phyloP scores from a whole-genome alignment of 805 yeast species.

The Suhomyces prunicola region DNA sequence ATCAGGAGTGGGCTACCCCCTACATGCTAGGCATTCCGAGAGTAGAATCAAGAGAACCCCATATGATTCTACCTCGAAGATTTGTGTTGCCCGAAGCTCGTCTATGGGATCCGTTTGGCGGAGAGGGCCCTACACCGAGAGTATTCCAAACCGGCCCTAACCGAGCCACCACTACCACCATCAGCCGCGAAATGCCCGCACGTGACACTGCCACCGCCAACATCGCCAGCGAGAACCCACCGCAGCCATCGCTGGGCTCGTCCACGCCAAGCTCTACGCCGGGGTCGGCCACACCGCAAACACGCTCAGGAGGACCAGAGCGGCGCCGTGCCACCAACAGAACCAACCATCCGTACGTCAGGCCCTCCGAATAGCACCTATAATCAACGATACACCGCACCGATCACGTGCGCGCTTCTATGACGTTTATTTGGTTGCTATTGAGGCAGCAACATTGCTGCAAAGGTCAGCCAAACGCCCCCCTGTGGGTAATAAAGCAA shows the following conservation, averaged over 20 bases:
- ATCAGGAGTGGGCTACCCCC: constrained; percentile 33
- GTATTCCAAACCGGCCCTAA: background rate
- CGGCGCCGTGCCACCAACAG: constrained; percentile 4
- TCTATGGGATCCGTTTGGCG: background rate
- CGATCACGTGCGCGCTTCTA: background rate
- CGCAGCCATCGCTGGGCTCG: background rate
- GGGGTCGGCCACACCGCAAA: background rate
- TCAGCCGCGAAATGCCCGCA: background rate
- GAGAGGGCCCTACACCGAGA: background rate
- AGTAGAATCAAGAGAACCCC: constrained; percentile 18
- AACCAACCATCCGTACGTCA: constrained; percentile 9
- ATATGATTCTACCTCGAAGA: constrained; percentile 27
- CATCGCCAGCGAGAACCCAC: background rate
- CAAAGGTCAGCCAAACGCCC: constrained; percentile 1
- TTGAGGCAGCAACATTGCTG: background rate
- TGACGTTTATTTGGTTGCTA: background rate
- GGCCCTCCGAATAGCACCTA: background rate
- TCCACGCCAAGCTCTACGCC: background rate
- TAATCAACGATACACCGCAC: background rate
- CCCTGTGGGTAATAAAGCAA: background rate
- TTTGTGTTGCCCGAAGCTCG: constrained; percentile 20
- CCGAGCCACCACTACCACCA: constrained; percentile 7
- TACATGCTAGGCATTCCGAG: constrained; percentile 10
- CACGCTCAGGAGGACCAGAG: constrained; percentile 10
- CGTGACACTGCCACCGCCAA: background rate